Conservation (phyloP, 176 grass and related monocot species). For the Cenchrus fungigraminus region DNA sequence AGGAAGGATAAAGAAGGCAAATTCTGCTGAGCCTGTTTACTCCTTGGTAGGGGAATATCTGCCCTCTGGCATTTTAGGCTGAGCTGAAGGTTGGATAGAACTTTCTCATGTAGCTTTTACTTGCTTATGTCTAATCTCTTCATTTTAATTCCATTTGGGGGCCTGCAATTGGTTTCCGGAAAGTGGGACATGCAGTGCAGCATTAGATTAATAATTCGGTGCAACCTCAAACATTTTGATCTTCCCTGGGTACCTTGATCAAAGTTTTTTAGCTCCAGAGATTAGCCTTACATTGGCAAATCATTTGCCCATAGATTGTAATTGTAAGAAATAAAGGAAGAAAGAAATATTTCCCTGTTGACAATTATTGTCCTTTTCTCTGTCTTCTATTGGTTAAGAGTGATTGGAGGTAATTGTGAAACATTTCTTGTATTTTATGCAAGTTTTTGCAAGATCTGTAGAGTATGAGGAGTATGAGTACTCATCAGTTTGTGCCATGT, state of each 20-base stretch:
- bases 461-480: conserved; percentile 9
- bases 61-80: conserved; percentile 49
- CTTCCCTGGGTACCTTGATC: conserved; percentile 46
- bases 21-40: conserved; percentile 34
- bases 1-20: conserved; percentile 46
- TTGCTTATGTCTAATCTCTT: conserved; percentile 48
- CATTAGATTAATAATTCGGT: conserved; percentile 59
- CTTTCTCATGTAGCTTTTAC: conserved; percentile 53
- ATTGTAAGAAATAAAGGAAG: conserved; percentile 50
- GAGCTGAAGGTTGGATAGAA: conserved; percentile 52
- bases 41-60: conserved; percentile 49
- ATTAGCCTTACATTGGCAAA: conserved; percentile 49
- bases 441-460: conserved; percentile 24
- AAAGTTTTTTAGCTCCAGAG: conserved; percentile 49
- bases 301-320: conserved; percentile 45
- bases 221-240: conserved; percentile 44
- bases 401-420: neutral
- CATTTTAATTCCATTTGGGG: conserved; percentile 55
- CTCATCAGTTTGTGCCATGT: neutral
- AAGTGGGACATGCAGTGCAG: conserved; percentile 48
- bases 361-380: conserved; percentile 15
- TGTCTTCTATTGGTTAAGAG: conserved; percentile 17
- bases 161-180: conserved; percentile 47
- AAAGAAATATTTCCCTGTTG: conserved; percentile 48
- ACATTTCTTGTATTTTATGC: conserved; percentile 28